Percentiles rank a stretch among this genome's conserved stretches.
Conservation (phyloP, 2,329 filamentous ascomycete species). For the Domatiomyces globalis region DNA sequence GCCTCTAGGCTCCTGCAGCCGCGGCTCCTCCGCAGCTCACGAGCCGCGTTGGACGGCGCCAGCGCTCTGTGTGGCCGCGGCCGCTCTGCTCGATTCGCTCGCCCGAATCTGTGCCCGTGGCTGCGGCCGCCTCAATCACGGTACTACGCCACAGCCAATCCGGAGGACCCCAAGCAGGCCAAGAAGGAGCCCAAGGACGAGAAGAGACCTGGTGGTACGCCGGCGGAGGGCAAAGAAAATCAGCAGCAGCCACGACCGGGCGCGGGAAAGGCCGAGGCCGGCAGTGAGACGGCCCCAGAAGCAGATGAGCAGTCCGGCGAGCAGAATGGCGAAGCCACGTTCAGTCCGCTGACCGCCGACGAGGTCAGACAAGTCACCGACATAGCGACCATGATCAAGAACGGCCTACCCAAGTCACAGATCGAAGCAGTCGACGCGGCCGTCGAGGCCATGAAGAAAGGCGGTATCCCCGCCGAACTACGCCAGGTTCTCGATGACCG, state of each 20-base stretch:
- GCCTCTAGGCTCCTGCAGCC: constrained; percentile 16
- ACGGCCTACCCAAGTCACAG: constrained; percentile 49
- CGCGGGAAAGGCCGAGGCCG: constrained; percentile 24
- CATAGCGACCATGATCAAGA: constrained; percentile 42
- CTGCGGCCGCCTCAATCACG: constrained; percentile 27
- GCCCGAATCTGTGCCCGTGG: constrained; percentile 25
- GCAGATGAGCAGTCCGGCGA: constrained; percentile 24
- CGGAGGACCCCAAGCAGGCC: constrained; percentile 31
- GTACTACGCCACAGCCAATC: constrained; percentile 31
- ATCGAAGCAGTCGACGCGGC: constrained; percentile 44
- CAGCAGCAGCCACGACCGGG: constrained; percentile 31
- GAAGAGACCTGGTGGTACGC: constrained; percentile 21
- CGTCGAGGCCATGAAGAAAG: constrained; percentile 48
- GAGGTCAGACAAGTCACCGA: constrained; percentile 46
- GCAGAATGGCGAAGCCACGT: constrained; percentile 27
- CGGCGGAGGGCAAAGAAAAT: constrained; percentile 27
- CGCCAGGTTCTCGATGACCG: constrained; percentile 47
- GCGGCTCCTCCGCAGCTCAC: constrained; percentile 27
- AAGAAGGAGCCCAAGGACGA: constrained; percentile 20
- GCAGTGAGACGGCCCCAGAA: constrained; percentile 20
- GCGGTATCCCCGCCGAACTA: constrained; percentile 57
- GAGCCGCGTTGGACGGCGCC: constrained; percentile 36
- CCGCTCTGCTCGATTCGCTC: constrained; percentile 26
- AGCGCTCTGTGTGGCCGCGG: constrained; percentile 35
- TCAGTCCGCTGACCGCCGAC: constrained; percentile 37